Evolutionary conservation across 2,329 filamentous ascomycete genomes (phyloP), one percentile per base, ranked within the genome.

Genomic region (Hymenoscyphus occultus): DNA sequence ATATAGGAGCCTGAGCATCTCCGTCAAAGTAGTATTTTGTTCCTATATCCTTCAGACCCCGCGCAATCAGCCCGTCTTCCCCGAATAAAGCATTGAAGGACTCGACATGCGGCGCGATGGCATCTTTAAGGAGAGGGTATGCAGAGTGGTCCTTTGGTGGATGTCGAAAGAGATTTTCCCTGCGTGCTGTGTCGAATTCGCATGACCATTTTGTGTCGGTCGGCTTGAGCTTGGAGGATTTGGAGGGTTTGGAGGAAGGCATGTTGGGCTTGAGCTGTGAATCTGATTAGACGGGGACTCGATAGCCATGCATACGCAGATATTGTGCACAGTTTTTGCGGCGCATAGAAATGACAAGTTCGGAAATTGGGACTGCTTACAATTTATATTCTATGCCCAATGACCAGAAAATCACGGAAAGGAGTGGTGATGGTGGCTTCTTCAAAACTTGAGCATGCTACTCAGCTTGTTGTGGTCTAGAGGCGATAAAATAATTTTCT

Each of bases 81-180:
- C 88, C 86, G 76, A 97, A 96, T 59, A 98, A 83, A 61, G 88
- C 88, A 81, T 99, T 97, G 86, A 97, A 99, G 6, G 95, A 95
- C 74, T 97, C 89, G 72, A 98, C 90, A 78, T 99, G 95, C 60
- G 95, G 95, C 70, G 91, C 84, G 66, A 98, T 88, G n/a, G 94
- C 91, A 67, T 86, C 85, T 73, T 93, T 90, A 59, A 99, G 86
- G 28, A 90, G 85, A 14, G 95, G 95, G 75, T 96, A 98, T 65
- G 94, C 92, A 10, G 90, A 90, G 71, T 87, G 90, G 76, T 98
- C 93, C 74, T 86, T 90, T 0, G 95, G 94, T 19, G 95, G 94
- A 71, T 96, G 89, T 73, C 86, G 84, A 78, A 99, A 99, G 28
- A 99, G 90, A 61, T 91, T 85, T 75, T 99, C 92, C 73, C 94